Base-by-base conservation (phyloP, 2,329 filamentous ascomycete genomes). In the Pseudogymnoascus pannorum region DNA sequence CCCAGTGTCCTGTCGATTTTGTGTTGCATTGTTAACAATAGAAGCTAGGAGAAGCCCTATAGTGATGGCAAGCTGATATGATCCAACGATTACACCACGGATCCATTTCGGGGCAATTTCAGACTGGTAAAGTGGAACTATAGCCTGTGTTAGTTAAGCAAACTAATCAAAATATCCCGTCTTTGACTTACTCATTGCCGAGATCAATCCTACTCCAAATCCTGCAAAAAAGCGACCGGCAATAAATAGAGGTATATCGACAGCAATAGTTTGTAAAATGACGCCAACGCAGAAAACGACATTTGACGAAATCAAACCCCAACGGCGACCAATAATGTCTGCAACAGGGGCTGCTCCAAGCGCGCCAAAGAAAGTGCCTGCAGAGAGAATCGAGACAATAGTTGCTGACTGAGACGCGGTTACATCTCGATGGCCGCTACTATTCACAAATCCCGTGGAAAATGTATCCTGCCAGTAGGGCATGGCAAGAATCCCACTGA, bases 31-130 rank as follows among this genome's bases (percentile, higher is more conserved):
- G 74, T 91, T 89, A 70, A 91, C 81, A 61, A 87, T 77, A 8
- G 86, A 84, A 8, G 87, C 86, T 12, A 84, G 74, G 18, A 91
- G 76, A 5, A 92, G 78, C 38, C 89, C 89, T 36, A 86, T 74
- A 0, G 89, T 92, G 70, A 92, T 92, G 54, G 87, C 88, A 26
- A 91, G 77, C 74, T 92, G 87, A 72, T 91, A 92, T 59, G 85
- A 83, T 71, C 87, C 89, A 60, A 92, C 87, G 7, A 91, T 79
- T 3, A 86, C 85, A 66, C 89, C 89, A 73, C 89, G 81, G 69
- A 92, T 89, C 88, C 88, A 92, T 76, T 91, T 91, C 1, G 89
- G 89, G 0, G 88, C 85, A 78, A 90, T 91, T 75, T 92, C 89
- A 1, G 88, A 91, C 73, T 92, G 88, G 72, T 92, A 92, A 7